phyloP scores from a whole-genome alignment of 768 basidiomycete genomes.

The Termitomyces sp. region DNA sequence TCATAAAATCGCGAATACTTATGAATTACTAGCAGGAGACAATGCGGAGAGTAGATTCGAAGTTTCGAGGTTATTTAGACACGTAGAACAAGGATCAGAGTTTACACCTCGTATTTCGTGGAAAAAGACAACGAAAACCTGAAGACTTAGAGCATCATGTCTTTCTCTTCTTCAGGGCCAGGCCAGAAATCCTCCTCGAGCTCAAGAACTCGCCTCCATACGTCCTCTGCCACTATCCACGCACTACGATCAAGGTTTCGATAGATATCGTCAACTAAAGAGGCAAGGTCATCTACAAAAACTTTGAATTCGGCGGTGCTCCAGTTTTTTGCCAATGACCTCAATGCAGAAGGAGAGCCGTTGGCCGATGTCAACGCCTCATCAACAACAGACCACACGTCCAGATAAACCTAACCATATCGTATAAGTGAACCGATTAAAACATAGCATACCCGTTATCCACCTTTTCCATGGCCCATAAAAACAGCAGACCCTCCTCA shows the following conservation, averaged over 20 bases:
- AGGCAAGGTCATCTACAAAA: constrained; percentile 47
- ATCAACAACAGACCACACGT: constrained; percentile 56
- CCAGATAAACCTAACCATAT: constrained; percentile 58
- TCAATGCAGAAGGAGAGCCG: constrained; percentile 25
- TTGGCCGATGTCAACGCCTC: constrained; percentile 7
- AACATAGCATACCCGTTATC: not conserved
- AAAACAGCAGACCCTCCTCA: constrained; percentile 62
- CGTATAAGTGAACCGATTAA: not conserved
- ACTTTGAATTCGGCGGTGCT: constrained; percentile 43
- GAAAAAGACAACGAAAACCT: not conserved
- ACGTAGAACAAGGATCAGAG: not conserved
- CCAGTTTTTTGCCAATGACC: constrained; percentile 60
- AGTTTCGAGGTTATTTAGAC: not conserved
- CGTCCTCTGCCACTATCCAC: constrained; percentile 37
- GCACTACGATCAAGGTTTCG: constrained; percentile 28
- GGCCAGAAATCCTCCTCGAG: constrained; percentile 36
- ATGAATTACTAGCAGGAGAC: no score
- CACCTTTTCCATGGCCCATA: constrained; percentile 81
- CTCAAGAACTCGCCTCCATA: constrained; percentile 56
- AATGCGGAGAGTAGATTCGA: no score
- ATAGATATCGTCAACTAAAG: constrained; percentile 38
- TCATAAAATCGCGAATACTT: no score
- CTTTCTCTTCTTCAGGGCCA: constrained; percentile 6
- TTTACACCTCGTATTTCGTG: not conserved
- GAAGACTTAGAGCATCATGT: not conserved